Evolutionary conservation across 2,329 filamentous ascomycete genomes (phyloP).

Genomic region (Fusarium poae): DNA sequence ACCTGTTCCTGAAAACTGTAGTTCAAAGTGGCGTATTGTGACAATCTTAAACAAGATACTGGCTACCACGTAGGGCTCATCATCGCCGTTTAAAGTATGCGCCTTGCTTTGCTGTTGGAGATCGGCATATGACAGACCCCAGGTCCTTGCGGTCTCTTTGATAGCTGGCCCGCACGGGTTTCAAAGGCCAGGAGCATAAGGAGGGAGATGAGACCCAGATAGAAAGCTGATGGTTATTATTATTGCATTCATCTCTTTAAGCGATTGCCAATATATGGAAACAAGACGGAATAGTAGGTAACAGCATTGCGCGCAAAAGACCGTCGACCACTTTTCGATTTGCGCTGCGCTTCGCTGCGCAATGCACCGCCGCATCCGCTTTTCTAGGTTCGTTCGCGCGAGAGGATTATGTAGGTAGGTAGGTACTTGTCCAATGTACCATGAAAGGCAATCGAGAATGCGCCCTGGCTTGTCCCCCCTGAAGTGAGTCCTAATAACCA

Average conservation of each 20-base stretch:
- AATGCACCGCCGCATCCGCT: slow-evolving; percentile 42
- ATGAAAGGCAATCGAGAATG: slow-evolving; percentile 29
- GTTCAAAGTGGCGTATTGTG: slow-evolving; percentile 30
- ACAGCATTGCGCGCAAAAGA: slow-evolving; percentile 32
- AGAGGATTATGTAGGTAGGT: slow-evolving; percentile 1
- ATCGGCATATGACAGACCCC: slow-evolving; percentile 39
- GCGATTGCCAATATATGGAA: background rate
- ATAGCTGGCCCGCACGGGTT: slow-evolving; percentile 37
- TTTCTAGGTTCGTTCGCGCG: slow-evolving; percentile 39
- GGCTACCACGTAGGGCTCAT: slow-evolving; percentile 35
- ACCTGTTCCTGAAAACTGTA: slow-evolving; percentile 25
- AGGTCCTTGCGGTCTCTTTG: slow-evolving; percentile 40
- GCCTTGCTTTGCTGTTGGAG: slow-evolving; percentile 37
- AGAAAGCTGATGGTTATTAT: background rate
- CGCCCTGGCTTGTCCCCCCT: slow-evolving; percentile 32
- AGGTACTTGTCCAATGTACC: background rate
- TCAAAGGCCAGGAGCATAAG: slow-evolving; percentile 21
- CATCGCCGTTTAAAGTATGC: slow-evolving; percentile 42
- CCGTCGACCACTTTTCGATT: slow-evolving; percentile 16
- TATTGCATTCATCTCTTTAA: slow-evolving; percentile 11
- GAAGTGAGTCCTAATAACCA: slow-evolving; percentile 25
- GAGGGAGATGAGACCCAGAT: slow-evolving; percentile 12
- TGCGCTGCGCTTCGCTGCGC: slow-evolving; percentile 34
- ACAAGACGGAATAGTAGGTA: background rate
- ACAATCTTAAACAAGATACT: slow-evolving; percentile 32